A percentile compares a stretch with the other conserved stretches of the same genome.
phyloP scores from a whole-genome alignment of 169 alveolate species.

The Plasmodium cynomolgi region DNA sequence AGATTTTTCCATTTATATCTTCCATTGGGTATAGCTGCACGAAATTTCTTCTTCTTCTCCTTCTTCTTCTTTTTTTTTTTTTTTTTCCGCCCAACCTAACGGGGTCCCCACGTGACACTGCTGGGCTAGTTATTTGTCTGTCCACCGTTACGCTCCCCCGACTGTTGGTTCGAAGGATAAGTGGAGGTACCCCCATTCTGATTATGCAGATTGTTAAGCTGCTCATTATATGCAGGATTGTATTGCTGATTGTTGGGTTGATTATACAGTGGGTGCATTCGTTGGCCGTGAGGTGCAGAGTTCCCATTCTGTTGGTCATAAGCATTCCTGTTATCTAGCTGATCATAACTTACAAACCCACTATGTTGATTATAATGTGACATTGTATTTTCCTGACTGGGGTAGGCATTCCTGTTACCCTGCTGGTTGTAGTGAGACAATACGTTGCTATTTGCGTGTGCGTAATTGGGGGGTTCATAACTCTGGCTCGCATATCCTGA shows the following conservation, averaged over 20 bases:
- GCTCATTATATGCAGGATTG: slow-evolving; percentile 48
- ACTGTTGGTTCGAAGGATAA: neutral
- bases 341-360: neutral
- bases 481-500: neutral
- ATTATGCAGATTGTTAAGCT: slow-evolving; percentile 10
- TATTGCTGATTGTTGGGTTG: slow-evolving; percentile 58
- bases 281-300: neutral
- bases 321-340: slow-evolving; percentile 19
- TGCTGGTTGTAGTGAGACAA: slow-evolving; percentile 27
- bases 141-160: neutral
- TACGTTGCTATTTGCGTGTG: slow-evolving; percentile 17
- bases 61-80: no score
- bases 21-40: neutral
- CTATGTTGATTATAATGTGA: slow-evolving; percentile 52
- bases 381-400: slow-evolving; percentile 1
- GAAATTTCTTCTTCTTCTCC: neutral
- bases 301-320: slow-evolving; percentile 12
- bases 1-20: no score
- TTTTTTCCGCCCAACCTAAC: neutral
- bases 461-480: slow-evolving; percentile 11
- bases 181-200: neutral
- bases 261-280: neutral
- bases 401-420: slow-evolving; percentile 6
- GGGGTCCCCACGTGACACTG: neutral
- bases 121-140: neutral